Conservation (phyloP, 2,329 filamentous ascomycete genomes). For the Fusarium tuaranense region DNA sequence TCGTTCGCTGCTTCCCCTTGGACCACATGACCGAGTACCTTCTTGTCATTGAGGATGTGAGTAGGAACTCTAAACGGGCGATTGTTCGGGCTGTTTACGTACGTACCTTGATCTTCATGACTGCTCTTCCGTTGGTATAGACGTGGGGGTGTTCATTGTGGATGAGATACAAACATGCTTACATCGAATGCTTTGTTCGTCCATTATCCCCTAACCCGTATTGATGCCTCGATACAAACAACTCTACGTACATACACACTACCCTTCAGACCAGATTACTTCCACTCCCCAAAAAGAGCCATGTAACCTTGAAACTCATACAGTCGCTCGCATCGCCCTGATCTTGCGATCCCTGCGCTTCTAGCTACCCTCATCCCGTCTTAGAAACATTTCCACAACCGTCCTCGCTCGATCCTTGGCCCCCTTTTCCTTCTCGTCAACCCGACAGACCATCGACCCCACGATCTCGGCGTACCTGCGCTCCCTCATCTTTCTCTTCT, state of each 20-base stretch:
- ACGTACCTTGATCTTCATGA: neutral
- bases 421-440: constrained; percentile 65
- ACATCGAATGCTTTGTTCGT: neutral
- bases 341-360: constrained; percentile 32
- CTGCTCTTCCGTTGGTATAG: constrained; percentile 8
- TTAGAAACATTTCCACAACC: constrained; percentile 76
- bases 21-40: neutral
- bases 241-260: neutral
- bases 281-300: constrained; percentile 1
- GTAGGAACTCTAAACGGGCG: neutral
- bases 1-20: neutral
- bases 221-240: constrained; percentile 20
- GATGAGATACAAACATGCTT: neutral
- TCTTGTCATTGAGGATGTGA: neutral
- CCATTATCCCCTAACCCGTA: neutral
- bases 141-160: neutral
- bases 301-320: constrained; percentile 18
- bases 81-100: neutral
- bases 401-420: constrained; percentile 73
- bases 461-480: constrained; percentile 74
- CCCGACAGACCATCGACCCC: constrained; percentile 70
- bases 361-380: constrained; percentile 50
- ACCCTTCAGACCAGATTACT: constrained; percentile 20
- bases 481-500: constrained; percentile 69
- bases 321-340: constrained; percentile 21